Evolutionary conservation across 1,284 basidiomycete species (phyloP).

Genomic region (Heimioporus retisporus): DNA sequence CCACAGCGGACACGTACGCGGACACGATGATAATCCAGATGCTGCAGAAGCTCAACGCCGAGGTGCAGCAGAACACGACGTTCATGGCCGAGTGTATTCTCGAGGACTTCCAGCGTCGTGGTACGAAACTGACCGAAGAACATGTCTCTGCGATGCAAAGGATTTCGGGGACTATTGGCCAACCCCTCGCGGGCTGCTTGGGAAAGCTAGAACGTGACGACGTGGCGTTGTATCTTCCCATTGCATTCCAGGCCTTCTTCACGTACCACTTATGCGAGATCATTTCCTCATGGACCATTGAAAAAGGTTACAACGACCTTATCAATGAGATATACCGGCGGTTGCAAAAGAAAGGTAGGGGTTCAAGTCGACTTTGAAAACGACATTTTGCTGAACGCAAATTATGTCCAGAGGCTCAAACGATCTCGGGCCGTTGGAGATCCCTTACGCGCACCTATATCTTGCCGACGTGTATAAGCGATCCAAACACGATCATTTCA

Average conservation of each 20-base stretch:
- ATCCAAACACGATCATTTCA: neutral
- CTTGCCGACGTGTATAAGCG: neutral
- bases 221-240: slow-evolving; percentile 14
- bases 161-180: slow-evolving; percentile 8
- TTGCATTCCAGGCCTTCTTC: slow-evolving; percentile 23
- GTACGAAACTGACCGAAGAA: slow-evolving; percentile 1
- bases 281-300: slow-evolving; percentile 23
- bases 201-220: neutral
- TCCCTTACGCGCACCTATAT: slow-evolving; percentile 28
- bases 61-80: slow-evolving; percentile 19
- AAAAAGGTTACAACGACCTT: slow-evolving; percentile 7
- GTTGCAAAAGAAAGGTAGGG: slow-evolving; percentile 16
- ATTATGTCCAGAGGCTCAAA: slow-evolving; percentile 13
- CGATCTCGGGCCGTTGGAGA: slow-evolving; percentile 22
- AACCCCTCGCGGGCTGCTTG: slow-evolving; percentile 1
- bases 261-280: slow-evolving; percentile 5
- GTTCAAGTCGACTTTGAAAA: neutral
- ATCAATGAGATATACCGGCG: slow-evolving; percentile 15
- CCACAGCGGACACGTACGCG: slow-evolving; percentile 12
- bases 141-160: neutral
- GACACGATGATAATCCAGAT: slow-evolving; percentile 14
- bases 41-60: slow-evolving; percentile 19
- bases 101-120: neutral
- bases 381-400: neutral
- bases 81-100: slow-evolving; percentile 17